These are phyloP conservation scores for Neoconidiobolus thromboides DNA, from an alignment of 371 early-diverging fungal genomes.

Conservation along the genomic window DNA sequence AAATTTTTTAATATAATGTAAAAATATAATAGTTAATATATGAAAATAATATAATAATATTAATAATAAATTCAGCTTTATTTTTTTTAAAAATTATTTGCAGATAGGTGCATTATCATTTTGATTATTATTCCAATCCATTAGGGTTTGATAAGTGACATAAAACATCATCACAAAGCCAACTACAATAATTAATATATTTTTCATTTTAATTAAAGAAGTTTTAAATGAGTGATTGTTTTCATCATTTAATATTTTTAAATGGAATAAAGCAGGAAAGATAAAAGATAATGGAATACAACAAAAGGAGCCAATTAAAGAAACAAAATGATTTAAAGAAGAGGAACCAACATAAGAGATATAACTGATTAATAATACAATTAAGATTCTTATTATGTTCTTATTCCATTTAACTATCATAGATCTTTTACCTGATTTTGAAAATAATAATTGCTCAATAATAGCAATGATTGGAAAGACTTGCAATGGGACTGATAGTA, in stretches of 20 bases:
- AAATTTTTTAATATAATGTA: too few relatives aligned
- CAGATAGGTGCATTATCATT: too few relatives aligned
- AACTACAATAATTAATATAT: background rate
- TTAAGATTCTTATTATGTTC: conserved; percentile 50
- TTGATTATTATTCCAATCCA: background rate
- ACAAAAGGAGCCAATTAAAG: conserved; percentile 72
- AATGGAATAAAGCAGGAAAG: conserved; percentile 56
- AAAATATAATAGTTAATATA: too few relatives aligned
- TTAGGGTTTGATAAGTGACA: background rate
- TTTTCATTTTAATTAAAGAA: background rate
- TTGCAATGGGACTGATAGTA: conserved; percentile 65
- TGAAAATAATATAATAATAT: too few relatives aligned
- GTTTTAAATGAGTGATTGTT: conserved; percentile 11
- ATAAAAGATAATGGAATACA: conserved; percentile 51
- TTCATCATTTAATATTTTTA: conserved; percentile 6
- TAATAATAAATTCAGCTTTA: too few relatives aligned
- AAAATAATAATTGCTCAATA: conserved; percentile 48
- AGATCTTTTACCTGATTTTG: conserved; percentile 16
- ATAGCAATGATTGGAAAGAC: conserved; percentile 80
- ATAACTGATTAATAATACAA: conserved; percentile 39
- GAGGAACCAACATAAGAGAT: conserved; percentile 60
- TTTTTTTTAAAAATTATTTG: too few relatives aligned
- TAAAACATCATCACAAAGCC: background rate
- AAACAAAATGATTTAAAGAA: conserved; percentile 75
- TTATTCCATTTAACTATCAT: conserved; percentile 62